Evolutionary conservation across 2,329 filamentous ascomycete genomes (phyloP), one percentile per base, ranked within the genome.

Genomic region (Phyllosticta citrichinensis): DNA sequence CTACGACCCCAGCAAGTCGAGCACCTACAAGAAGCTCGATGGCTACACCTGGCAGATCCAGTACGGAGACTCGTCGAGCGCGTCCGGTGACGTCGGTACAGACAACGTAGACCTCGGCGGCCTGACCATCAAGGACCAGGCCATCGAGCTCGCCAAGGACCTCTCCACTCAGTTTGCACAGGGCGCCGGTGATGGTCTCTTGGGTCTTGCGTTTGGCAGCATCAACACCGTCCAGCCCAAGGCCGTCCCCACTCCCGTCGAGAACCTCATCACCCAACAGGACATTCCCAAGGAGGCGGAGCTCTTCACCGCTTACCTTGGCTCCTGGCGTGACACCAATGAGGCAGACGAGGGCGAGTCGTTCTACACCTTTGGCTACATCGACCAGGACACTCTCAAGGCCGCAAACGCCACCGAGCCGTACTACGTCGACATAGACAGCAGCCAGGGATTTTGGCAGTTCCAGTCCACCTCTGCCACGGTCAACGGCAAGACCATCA

Each of bases 361-460:
- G 0, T 90, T 88, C 75, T 90, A 87, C 74, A 89, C 87, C 1
- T 89, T 90, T 65, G 87, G 87, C 20, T 87, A 79, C 71, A 86
- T 90, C 67, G 87, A 89, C 67, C 69, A 86, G 64, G 79, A 81
- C n/a, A 79, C 82, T 0, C 77, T 88, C 55, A 78, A 75, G 60
- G 75, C 77, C 3, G 80, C 80, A 1, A 80, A 80, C 33, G 80
- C 79, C 30, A 69, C 80, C 63, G 77, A 83, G 1, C 81, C 87
- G 50, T 71, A 77, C 65, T 90, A 85, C 74, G 80, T 83, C 0
- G 76, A 80, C 12, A 73, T 90, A 56, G 83, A 89, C 73, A 84
- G 81, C 62, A 81, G 78, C 1, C 72, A 83, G 60, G 87, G 87
- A 22, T 88, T 88, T 75, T 91, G 87, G 87, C 76, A 81, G 70